A percentile compares a stretch with the other conserved stretches of the same genome.
These are phyloP conservation scores for Tricholoma matsutake DNA, from an alignment of 768 basidiomycete genomes.

Conservation along the genomic window DNA sequence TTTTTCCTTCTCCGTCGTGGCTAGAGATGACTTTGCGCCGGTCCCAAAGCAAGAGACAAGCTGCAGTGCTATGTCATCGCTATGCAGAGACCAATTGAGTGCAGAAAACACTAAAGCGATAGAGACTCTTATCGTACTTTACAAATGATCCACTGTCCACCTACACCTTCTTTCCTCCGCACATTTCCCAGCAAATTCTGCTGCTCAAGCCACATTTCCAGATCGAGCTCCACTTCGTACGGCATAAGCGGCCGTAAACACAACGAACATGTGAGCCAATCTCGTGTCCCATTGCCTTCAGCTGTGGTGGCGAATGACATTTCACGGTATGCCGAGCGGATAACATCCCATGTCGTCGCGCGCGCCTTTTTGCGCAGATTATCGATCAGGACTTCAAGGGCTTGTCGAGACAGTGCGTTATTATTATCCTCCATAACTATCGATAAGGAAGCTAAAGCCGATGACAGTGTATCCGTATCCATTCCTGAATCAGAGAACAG, in stretches of 20 bases:
- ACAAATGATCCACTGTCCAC: slow-evolving; percentile 56
- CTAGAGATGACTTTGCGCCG: too few species aligned
- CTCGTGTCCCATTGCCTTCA: slow-evolving; percentile 29
- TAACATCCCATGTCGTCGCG: slow-evolving; percentile 52
- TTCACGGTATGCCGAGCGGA: slow-evolving; percentile 66
- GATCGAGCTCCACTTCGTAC: slow-evolving; percentile 22
- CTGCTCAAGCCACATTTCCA: slow-evolving; percentile 54
- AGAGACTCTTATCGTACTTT: slow-evolving; percentile 37
- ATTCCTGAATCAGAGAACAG: slow-evolving; percentile 15
- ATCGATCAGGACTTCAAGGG: slow-evolving; percentile 44
- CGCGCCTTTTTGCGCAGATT: slow-evolving; percentile 49
- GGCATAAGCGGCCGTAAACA: slow-evolving; percentile 37
- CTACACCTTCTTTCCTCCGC: slow-evolving; percentile 50
- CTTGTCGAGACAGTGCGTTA: slow-evolving; percentile 29
- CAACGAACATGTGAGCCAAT: slow-evolving; percentile 50
- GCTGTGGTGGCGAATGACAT: slow-evolving; percentile 35
- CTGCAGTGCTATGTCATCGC: background rate
- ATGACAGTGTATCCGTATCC: background rate
- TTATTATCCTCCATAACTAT: slow-evolving; percentile 6
- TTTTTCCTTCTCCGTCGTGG: too few species aligned
- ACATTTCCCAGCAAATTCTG: slow-evolving; percentile 44
- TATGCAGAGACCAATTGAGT: background rate
- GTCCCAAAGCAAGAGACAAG: too few species aligned
- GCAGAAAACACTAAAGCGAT: background rate
- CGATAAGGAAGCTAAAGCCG: slow-evolving; percentile 8